Percentiles rank a stretch among this genome's conserved stretches.
phyloP scores from a whole-genome alignment of 805 yeast genomes.

The Clavispora vitiphila region DNA sequence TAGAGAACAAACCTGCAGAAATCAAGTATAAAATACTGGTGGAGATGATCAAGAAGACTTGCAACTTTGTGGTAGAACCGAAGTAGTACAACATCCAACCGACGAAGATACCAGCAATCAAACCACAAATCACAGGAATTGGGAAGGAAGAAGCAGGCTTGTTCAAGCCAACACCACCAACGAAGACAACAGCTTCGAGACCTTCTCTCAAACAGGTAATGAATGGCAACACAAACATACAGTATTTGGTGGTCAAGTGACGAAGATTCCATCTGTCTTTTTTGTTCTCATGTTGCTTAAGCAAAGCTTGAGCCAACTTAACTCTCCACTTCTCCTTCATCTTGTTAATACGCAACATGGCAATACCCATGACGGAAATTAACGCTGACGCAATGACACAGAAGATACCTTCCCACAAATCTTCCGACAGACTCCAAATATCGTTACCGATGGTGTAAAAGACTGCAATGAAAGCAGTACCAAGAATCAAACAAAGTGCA shows the following conservation, averaged over 20 bases:
- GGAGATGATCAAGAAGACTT: slow-evolving; percentile 78
- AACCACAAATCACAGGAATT: slow-evolving; percentile 84
- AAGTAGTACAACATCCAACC: slow-evolving; percentile 75
- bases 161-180: slow-evolving; percentile 40
- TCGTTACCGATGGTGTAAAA: slow-evolving; percentile 77
- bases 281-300: slow-evolving; percentile 46
- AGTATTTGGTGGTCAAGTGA: slow-evolving; percentile 63
- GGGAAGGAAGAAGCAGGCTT: slow-evolving; percentile 60
- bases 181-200: slow-evolving; percentile 46
- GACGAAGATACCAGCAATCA: slow-evolving; percentile 68
- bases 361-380: slow-evolving; percentile 92
- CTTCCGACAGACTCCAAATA: slow-evolving; percentile 84
- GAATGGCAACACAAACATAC: slow-evolving; percentile 86
- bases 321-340: slow-evolving; percentile 97
- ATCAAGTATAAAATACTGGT: slow-evolving; percentile 87
- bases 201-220: slow-evolving; percentile 95
- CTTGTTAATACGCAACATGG: slow-evolving; percentile 92
- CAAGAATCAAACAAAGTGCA: slow-evolving; percentile 72
- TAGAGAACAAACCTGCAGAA: slow-evolving; percentile 87
- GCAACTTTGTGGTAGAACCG: slow-evolving; percentile 80
- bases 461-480: slow-evolving; percentile 92
- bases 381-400: slow-evolving; percentile 84
- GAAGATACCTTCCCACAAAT: slow-evolving; percentile 95
- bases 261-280: slow-evolving; percentile 51
- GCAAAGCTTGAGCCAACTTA: slow-evolving; percentile 81